Percentiles rank a stretch among this genome's conserved stretches.
Conservation (phyloP, 2,329 filamentous ascomycete species). For the Fusarium sp. region DNA sequence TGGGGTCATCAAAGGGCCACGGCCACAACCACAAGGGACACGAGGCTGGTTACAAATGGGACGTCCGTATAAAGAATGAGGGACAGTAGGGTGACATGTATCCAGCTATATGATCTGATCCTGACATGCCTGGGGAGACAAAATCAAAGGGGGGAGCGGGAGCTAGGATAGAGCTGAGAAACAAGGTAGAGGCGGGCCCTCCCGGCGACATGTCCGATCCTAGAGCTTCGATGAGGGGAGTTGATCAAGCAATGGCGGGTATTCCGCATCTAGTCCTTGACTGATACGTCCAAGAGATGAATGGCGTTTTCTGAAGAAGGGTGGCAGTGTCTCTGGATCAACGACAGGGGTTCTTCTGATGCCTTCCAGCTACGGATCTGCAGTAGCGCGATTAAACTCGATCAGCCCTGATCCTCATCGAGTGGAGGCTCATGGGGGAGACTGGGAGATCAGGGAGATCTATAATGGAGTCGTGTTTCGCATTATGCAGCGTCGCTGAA, state of each 20-base stretch:
- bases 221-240: constrained; percentile 10
- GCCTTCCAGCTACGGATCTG: constrained; percentile 2
- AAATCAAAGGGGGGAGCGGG: constrained; percentile 12
- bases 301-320: constrained; percentile 13
- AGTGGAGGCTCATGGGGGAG: constrained; percentile 7
- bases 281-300: constrained; percentile 1
- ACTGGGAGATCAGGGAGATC: constrained; percentile 25
- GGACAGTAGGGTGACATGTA: constrained; percentile 37
- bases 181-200: constrained; percentile 11
- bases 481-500: constrained; percentile 15
- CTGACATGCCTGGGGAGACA: constrained; percentile 36
- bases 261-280: constrained; percentile 7
- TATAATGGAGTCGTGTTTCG: constrained; percentile 32
- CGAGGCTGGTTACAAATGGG: constrained; percentile 20
- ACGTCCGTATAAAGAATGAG: constrained; percentile 10
- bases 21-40: constrained; percentile 10
- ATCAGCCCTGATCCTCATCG: constrained; percentile 5
- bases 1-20: constrained; percentile 5
- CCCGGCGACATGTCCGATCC: constrained; percentile 3
- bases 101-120: constrained; percentile 43
- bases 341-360: constrained; percentile 12
- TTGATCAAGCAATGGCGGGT: constrained; percentile 2
- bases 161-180: constrained; percentile 5
- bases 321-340: constrained; percentile 22
- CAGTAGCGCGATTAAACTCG: neutral